These are phyloP conservation scores for Emmonsia crescens DNA, from an alignment of 2,329 filamentous ascomycete genomes.

Conservation along the genomic window DNA sequence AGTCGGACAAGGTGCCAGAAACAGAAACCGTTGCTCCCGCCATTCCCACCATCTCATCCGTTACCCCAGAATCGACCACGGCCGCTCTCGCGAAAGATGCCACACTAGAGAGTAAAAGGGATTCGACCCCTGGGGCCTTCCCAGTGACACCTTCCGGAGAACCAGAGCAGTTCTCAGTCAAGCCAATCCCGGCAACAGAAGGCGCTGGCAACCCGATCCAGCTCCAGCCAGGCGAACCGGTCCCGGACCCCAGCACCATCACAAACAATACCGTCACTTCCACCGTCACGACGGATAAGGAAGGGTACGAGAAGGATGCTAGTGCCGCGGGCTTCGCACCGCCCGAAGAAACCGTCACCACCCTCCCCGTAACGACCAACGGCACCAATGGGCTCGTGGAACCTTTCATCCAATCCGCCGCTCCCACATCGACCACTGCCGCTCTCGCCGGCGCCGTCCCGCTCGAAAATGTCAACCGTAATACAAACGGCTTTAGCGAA, in stretches of 20 bases:
- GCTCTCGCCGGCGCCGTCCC: constrained; percentile 36
- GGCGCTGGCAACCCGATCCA: constrained; percentile 66
- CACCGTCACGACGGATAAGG: constrained; percentile 58
- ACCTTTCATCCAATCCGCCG: constrained; percentile 40
- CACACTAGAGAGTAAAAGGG: constrained; percentile 44
- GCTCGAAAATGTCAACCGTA: constrained; percentile 21
- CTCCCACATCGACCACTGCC: constrained; percentile 37
- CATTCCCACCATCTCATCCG: constrained; percentile 50
- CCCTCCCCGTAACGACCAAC: constrained; percentile 24
- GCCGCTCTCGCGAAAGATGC: constrained; percentile 57
- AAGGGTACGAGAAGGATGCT: constrained; percentile 72
- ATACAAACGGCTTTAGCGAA: constrained; percentile 23
- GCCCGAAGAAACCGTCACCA: constrained; percentile 31
- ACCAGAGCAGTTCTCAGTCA: constrained; percentile 37
- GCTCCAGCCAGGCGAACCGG: constrained; percentile 66
- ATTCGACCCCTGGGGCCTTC: constrained; percentile 52
- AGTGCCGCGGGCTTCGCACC: constrained; percentile 38
- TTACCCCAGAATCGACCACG: constrained; percentile 58
- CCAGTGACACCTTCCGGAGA: constrained; percentile 57
- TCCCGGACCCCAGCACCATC: constrained; percentile 57
- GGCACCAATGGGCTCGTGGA: constrained; percentile 45
- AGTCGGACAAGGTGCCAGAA: constrained; percentile 9
- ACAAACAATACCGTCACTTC: constrained; percentile 61
- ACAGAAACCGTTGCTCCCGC: constrained; percentile 12
- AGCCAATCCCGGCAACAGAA: constrained; percentile 48